These are phyloP conservation scores for Pelagomonas calceolata DNA, from an alignment of 108 stramenopile species.

Conservation along the genomic window DNA sequence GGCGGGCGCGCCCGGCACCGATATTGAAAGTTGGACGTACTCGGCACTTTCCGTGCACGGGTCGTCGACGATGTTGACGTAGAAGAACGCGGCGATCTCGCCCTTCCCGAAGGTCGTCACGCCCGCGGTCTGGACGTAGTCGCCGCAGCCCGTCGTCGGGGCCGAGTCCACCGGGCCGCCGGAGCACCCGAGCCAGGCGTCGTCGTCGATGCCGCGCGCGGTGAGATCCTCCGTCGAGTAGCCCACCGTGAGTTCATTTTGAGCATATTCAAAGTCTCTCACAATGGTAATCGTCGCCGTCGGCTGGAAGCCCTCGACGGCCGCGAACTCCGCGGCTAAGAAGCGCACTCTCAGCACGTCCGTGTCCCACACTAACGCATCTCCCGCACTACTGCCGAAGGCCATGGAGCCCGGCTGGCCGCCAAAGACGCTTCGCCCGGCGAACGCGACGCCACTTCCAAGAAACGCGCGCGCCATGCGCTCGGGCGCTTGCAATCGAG, in stretches of 20 bases:
- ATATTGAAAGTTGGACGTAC: constrained; percentile 57
- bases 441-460: constrained; percentile 34
- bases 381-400: constrained; percentile 23
- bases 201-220: constrained; percentile 51
- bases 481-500: constrained; percentile 51
- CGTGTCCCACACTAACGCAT: constrained; percentile 40
- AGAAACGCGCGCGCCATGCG: constrained; percentile 43
- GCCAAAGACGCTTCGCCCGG: constrained; percentile 18
- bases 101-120: constrained; percentile 45
- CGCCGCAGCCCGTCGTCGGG: constrained; percentile 46
- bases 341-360: constrained; percentile 40
- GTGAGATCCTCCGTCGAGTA: constrained; percentile 63
- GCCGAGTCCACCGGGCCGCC: constrained; percentile 17
- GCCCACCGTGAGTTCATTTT: constrained; percentile 34
- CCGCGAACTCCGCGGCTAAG: constrained; percentile 35
- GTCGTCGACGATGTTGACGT: constrained; percentile 57
- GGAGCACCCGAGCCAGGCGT: constrained; percentile 39
- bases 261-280: constrained; percentile 32
- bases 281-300: constrained; percentile 38
- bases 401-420: constrained; percentile 31
- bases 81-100: constrained; percentile 33
- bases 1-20: constrained; percentile 48
- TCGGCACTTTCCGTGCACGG: constrained; percentile 51
- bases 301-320: constrained; percentile 39
- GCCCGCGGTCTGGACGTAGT: constrained; percentile 59